These are phyloP conservation scores for Pestalotiopsis sp. DNA, from an alignment of 2,329 filamentous ascomycete species.

Conservation along the genomic window DNA sequence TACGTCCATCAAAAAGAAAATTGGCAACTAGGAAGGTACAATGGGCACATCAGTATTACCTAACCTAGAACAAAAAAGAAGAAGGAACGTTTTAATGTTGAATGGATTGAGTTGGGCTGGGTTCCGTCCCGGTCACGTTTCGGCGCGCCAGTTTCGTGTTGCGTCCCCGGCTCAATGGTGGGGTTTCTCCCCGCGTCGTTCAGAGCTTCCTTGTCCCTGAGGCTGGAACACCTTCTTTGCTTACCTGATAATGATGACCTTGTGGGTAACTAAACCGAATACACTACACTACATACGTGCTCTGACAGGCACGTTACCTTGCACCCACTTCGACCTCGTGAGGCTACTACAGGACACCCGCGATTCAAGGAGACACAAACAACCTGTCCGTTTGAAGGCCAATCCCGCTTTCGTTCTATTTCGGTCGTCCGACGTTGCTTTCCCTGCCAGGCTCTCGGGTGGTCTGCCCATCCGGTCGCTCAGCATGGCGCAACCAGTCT, in stretches of 20 bases:
- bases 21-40: no score
- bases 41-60: no score
- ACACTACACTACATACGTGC: no score
- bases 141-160: conserved; percentile 3
- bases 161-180: neutral
- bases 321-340: neutral
- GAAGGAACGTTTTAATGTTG: no score
- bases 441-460: neutral
- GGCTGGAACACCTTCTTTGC: no score
- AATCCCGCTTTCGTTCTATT: neutral
- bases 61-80: no score
- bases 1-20: no score
- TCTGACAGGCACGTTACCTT: neutral
- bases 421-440: neutral
- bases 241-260: no score
- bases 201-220: neutral
- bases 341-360: no score
- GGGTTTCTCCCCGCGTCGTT: neutral
- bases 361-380: neutral
- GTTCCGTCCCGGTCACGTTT: conserved; percentile 1
- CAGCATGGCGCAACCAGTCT: conserved; percentile 12
- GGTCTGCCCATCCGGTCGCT: neutral
- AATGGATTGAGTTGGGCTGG: no score
- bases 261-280: no score
- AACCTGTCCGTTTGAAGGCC: neutral